phyloP scores from a whole-genome alignment of 371 early-diverging fungal genomes.

The Mucor sp. region DNA sequence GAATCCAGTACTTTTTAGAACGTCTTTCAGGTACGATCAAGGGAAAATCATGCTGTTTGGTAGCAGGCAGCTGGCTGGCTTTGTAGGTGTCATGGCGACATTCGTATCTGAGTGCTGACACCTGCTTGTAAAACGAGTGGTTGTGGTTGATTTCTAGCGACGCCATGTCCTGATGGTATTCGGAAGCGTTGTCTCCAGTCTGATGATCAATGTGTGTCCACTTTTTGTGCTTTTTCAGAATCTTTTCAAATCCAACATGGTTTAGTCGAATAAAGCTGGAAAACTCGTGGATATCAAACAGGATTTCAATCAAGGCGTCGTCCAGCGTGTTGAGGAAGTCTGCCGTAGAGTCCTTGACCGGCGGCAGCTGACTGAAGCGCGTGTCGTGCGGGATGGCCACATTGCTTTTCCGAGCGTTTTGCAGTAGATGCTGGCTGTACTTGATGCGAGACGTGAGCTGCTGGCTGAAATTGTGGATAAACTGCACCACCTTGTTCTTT shows the following conservation, averaged over 20 bases:
- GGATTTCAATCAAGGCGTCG: constrained; percentile 18
- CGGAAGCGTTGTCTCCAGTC: constrained; percentile 20
- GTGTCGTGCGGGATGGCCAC: constrained; percentile 8
- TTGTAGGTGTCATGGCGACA: constrained; percentile 17
- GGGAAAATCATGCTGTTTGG: neutral
- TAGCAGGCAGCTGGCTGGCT: neutral
- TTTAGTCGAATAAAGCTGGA: constrained; percentile 86
- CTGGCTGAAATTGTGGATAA: constrained; percentile 73
- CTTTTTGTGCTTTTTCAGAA: constrained; percentile 91
- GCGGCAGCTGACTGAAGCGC: constrained; percentile 1
- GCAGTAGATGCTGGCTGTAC: constrained; percentile 67
- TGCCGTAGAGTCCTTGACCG: neutral
- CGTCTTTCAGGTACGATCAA: constrained; percentile 42
- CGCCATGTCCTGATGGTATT: constrained; percentile 3
- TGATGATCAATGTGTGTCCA: constrained; percentile 61
- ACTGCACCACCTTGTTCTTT: constrained; percentile 79
- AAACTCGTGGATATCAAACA: constrained; percentile 75
- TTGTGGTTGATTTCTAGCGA: neutral
- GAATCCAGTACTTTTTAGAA: constrained; percentile 97
- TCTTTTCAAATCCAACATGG: constrained; percentile 86
- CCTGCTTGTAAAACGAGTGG: neutral
- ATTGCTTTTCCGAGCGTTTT: neutral
- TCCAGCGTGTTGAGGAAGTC: constrained; percentile 8
- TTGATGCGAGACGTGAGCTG: constrained; percentile 74
- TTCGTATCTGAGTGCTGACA: constrained; percentile 7